Percentiles rank a stretch among this genome's conserved stretches.
Evolutionary conservation across 805 yeast species (phyloP).

Genomic region (Yueomyces sp.): DNA sequence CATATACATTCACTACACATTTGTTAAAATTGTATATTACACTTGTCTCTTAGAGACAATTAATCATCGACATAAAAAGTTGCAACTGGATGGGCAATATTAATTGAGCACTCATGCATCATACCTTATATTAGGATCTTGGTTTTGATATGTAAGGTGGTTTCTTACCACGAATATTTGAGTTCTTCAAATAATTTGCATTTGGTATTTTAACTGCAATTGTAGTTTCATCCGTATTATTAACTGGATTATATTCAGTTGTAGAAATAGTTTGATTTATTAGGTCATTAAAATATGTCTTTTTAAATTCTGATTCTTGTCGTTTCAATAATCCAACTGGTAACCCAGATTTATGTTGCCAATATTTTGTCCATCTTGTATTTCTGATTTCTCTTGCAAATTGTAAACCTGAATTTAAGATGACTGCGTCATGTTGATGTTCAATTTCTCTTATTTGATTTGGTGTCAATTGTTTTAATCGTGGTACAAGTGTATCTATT

Average conservation of each 20-base stretch:
- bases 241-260: conserved; percentile 25
- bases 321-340: conserved; percentile 22
- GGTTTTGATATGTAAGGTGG: conserved; percentile 27
- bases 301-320: conserved; percentile 12
- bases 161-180: conserved; percentile 31
- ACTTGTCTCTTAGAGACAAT: too few species aligned
- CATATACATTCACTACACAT: too few species aligned
- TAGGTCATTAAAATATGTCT: conserved; percentile 21
- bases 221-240: conserved; percentile 30
- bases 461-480: conserved; percentile 21
- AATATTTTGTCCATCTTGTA: conserved; percentile 37
- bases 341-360: conserved; percentile 31
- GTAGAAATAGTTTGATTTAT: conserved; percentile 20
- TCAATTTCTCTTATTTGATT: conserved; percentile 33
- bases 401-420: conserved; percentile 31
- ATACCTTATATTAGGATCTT: too few species aligned
- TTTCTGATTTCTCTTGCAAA: conserved; percentile 29
- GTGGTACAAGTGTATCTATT: conserved; percentile 15
- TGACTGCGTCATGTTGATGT: conserved; percentile 35
- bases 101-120: not conserved
- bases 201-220: conserved; percentile 34
- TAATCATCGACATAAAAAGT: not conserved
- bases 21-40: too few species aligned
- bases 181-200: conserved; percentile 33
- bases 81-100: not conserved